Conservation (phyloP, 805 yeast species). For the Monosporozyma servazzii region DNA sequence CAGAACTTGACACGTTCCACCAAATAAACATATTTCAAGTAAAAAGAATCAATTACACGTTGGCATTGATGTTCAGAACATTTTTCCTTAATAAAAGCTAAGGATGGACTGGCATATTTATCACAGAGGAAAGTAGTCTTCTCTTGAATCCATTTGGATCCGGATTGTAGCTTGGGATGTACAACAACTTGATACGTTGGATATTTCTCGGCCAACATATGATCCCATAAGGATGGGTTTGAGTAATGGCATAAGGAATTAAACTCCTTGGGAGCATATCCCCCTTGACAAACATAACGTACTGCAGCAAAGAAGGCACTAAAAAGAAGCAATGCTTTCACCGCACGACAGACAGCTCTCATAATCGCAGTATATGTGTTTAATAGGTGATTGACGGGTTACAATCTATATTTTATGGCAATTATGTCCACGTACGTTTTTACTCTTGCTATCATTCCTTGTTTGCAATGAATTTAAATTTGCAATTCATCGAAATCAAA, state of each 20-base stretch:
- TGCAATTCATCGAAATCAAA: neutral
- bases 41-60: neutral
- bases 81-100: neutral
- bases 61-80: neutral
- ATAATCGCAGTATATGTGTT: neutral
- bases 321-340: neutral
- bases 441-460: neutral
- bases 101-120: neutral
- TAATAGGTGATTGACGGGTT: neutral
- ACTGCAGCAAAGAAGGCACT: neutral
- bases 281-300: neutral
- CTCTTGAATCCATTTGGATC: neutral
- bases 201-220: neutral
- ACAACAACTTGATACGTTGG: neutral
- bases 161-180: neutral
- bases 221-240: neutral
- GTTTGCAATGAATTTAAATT: neutral
- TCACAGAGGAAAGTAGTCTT: neutral
- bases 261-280: neutral
- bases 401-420: neutral
- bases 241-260: neutral
- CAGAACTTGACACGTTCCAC: slow-evolving; percentile 4
- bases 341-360: neutral
- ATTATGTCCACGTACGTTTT: neutral
- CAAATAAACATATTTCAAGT: neutral